These are phyloP conservation scores for Phytopythium litorale DNA, from an alignment of 352 stramenopile species.

Conservation along the genomic window DNA sequence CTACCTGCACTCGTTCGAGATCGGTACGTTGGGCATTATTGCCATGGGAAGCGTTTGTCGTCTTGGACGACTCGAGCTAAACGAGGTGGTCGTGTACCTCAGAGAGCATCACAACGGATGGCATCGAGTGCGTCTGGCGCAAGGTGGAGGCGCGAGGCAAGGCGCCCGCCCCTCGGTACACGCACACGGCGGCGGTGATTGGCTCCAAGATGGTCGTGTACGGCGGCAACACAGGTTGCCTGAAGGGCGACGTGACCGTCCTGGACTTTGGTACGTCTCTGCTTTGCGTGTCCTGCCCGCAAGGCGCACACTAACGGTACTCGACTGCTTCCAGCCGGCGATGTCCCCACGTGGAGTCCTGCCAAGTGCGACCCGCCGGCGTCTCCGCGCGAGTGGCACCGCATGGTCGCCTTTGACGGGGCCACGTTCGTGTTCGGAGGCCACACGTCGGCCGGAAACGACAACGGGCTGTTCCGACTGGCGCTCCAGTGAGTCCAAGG, in stretches of 20 bases:
- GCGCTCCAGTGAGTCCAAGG: constrained; percentile 1
- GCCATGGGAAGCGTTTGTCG: background rate
- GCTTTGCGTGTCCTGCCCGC: background rate
- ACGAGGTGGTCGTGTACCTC: constrained; percentile 4
- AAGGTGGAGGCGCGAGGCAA: constrained; percentile 35
- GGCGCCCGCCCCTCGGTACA: constrained; percentile 41
- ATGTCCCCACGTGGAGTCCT: constrained; percentile 42
- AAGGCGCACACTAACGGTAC: background rate
- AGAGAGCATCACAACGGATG: constrained; percentile 27
- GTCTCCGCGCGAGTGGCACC: constrained; percentile 47
- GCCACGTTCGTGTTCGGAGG: constrained; percentile 58
- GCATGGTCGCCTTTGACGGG: constrained; percentile 30
- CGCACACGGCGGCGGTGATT: constrained; percentile 41
- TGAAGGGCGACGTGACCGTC: constrained; percentile 53
- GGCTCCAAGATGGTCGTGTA: constrained; percentile 51
- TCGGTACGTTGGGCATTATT: constrained; percentile 18
- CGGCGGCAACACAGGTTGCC: constrained; percentile 50
- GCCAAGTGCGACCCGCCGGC: constrained; percentile 37
- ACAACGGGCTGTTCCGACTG: constrained; percentile 39
- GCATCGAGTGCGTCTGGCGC: constrained; percentile 35
- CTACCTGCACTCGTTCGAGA: constrained; percentile 39
- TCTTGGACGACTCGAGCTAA: background rate
- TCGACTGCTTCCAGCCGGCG: constrained; percentile 13
- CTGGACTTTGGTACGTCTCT: constrained; percentile 34
- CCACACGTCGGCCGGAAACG: constrained; percentile 37